Evolutionary conservation across 176 grass and related monocot genomes (phyloP).

Genomic region (Urochloa ruziziensis): DNA sequence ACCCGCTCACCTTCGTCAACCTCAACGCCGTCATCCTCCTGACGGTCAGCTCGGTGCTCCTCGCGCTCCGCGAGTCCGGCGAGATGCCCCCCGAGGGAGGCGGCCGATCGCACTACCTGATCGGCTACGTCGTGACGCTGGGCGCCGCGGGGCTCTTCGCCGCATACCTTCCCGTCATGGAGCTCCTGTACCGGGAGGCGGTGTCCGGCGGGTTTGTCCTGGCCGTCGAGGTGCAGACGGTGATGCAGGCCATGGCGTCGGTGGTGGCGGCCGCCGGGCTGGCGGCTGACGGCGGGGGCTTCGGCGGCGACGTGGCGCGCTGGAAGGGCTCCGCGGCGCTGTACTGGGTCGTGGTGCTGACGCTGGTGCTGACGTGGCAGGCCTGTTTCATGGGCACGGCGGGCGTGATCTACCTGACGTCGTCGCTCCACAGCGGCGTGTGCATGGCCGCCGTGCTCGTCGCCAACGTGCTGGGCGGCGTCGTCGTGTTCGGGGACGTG

Average conservation of each 20-base stretch:
- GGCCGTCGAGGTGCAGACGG: slow-evolving; percentile 79
- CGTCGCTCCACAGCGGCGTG: slow-evolving; percentile 79
- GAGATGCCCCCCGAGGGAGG: slow-evolving; percentile 44
- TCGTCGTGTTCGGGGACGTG: slow-evolving; percentile 63
- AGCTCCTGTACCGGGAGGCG: slow-evolving; percentile 62
- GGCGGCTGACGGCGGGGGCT: slow-evolving; percentile 25
- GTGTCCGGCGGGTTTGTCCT: slow-evolving; percentile 48
- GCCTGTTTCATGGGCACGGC: slow-evolving; percentile 95
- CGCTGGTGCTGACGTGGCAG: slow-evolving; percentile 77
- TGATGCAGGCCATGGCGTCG: slow-evolving; percentile 66
- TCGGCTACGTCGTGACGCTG: slow-evolving; percentile 70
- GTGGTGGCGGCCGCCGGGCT: slow-evolving; percentile 43
- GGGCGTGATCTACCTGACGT: slow-evolving; percentile 73
- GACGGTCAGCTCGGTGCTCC: slow-evolving; percentile 70
- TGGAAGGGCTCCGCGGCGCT: slow-evolving; percentile 35
- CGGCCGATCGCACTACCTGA: slow-evolving; percentile 29
- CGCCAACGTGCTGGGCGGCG: slow-evolving; percentile 70
- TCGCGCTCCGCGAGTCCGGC: slow-evolving; percentile 46
- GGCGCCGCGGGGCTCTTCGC: slow-evolving; percentile 74
- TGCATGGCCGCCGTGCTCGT: slow-evolving; percentile 86
- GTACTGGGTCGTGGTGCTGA: slow-evolving; percentile 61
- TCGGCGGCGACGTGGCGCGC: neutral
- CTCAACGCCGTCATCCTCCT: slow-evolving; percentile 77
- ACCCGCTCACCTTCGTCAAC: slow-evolving; percentile 78
- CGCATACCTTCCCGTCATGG: slow-evolving; percentile 75